These are phyloP conservation scores for Backusella tuberculispora DNA, from an alignment of 192 early-diverging fungal genomes.

Conservation along the genomic window DNA sequence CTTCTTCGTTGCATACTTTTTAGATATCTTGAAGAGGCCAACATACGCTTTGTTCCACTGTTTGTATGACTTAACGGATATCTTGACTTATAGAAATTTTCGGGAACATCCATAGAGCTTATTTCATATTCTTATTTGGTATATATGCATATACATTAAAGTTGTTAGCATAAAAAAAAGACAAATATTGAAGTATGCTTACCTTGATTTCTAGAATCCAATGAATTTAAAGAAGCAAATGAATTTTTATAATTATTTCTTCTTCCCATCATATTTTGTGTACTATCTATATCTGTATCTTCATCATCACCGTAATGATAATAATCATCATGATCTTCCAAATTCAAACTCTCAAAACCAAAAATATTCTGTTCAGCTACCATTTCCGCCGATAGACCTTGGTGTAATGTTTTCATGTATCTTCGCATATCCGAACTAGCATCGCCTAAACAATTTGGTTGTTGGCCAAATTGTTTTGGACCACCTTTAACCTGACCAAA, in stretches of 20 bases:
- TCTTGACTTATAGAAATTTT: neutral
- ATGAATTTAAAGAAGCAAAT: neutral
- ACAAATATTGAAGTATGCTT: neutral
- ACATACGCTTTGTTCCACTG: slow-evolving; percentile 12
- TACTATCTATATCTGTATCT: neutral
- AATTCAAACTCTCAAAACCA: neutral
- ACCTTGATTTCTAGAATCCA: slow-evolving; percentile 9
- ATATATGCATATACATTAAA: neutral
- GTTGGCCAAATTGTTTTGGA: slow-evolving; percentile 2
- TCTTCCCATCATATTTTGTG: neutral
- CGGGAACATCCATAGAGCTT: neutral
- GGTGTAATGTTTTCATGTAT: neutral
- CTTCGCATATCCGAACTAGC: slow-evolving; percentile 11
- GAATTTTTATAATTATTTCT: neutral
- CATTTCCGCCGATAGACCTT: neutral
- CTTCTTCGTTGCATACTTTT: slow-evolving; percentile 15
- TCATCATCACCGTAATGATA: slow-evolving; percentile 1
- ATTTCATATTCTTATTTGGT: neutral
- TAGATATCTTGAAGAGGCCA: slow-evolving; percentile 22
- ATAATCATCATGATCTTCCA: neutral
- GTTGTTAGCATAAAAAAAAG: neutral
- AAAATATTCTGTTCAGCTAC: neutral
- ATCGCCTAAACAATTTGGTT: slow-evolving; percentile 8
- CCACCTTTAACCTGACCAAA: slow-evolving; percentile 4
- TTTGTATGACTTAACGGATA: slow-evolving; percentile 2